These are phyloP conservation scores for Trichoderma semiorbis DNA, from an alignment of 2,329 filamentous ascomycete genomes.

Conservation along the genomic window DNA sequence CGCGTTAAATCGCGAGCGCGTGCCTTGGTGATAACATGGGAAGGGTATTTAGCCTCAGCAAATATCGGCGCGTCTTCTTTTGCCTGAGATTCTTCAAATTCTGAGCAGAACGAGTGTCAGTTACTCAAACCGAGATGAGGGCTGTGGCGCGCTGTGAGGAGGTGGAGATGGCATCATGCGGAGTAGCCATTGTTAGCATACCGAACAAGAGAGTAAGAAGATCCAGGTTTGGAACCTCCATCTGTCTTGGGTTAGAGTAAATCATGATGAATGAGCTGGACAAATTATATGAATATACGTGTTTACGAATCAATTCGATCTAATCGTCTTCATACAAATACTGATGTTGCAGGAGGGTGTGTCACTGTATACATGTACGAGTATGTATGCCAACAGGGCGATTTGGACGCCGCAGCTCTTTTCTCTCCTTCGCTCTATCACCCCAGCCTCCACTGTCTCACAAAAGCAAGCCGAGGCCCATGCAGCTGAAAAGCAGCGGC, in stretches of 20 bases:
- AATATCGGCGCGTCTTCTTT: constrained; percentile 52
- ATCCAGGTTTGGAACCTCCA: constrained; percentile 38
- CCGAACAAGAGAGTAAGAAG: constrained; percentile 44
- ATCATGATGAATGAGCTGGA: constrained; percentile 28
- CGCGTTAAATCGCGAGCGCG: constrained; percentile 47
- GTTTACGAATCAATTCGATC: neutral
- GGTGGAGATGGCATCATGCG: neutral
- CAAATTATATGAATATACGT: neutral
- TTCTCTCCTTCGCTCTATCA: neutral
- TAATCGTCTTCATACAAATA: neutral
- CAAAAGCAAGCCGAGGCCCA: neutral
- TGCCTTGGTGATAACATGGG: constrained; percentile 51
- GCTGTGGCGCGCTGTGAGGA: neutral
- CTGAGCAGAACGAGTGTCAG: constrained; percentile 25
- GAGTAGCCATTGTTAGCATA: constrained; percentile 22
- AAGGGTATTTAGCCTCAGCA: constrained; percentile 54
- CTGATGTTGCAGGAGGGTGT: neutral
- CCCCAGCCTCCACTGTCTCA: neutral
- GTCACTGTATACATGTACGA: neutral
- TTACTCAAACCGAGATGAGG: neutral
- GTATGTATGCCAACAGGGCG: neutral
- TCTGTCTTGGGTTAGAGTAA: constrained; percentile 33
- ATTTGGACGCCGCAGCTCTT: neutral
- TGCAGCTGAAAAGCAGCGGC: neutral
- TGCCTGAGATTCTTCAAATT: constrained; percentile 32